Base-by-base conservation (phyloP, 306 rosid species). In the Acacia crassicarpa region DNA sequence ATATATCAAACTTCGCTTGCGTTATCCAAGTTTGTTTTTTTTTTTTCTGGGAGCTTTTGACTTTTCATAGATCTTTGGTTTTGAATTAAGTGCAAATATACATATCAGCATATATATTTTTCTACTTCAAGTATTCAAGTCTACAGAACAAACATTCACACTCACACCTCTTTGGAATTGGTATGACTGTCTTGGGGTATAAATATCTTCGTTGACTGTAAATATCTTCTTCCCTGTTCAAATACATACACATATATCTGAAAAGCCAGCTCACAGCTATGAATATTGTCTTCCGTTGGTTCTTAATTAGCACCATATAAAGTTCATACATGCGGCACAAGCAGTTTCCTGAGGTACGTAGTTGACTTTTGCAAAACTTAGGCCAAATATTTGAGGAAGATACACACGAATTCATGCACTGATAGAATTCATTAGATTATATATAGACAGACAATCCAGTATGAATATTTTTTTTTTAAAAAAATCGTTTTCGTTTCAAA, bases 381-480 rank as follows among this genome's bases (percentile, higher is more conserved):
- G 25, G 72, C 46, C 46, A 17, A 9, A 67, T 20, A 67, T 67
- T 67, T 17, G 12, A 67, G 22, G 44, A 17, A 17, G 12, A 35
- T 17, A 19, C n/a, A 35, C 25, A 33, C 15, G 15, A 19, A 4
- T 30, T 7, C 7, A 14, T 25, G 54, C 40, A 61, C 72, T 14
- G 67, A 14, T 46, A 61, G 74, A 69, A 68, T 78, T 56, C 72
- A 76, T 78, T 20, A 1, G n/a, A n/a, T 56, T n/a, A 19, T 53
- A 35, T 65, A 6, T 5, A 41, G 46, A 46, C 43, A 45, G 22
- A 32, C 75, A 59, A 14, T 59, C 35, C 30, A 70, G 3, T 43
- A 14, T 4, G 16, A 48, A 15, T 4, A 19, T 48, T 30, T 1
- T 48, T 30, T 1, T 1, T 1, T 30, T 1, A 10, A 16, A 0